Base-by-base conservation (phyloP, 306 rosid species). In the Gastrolobium bilobum region DNA sequence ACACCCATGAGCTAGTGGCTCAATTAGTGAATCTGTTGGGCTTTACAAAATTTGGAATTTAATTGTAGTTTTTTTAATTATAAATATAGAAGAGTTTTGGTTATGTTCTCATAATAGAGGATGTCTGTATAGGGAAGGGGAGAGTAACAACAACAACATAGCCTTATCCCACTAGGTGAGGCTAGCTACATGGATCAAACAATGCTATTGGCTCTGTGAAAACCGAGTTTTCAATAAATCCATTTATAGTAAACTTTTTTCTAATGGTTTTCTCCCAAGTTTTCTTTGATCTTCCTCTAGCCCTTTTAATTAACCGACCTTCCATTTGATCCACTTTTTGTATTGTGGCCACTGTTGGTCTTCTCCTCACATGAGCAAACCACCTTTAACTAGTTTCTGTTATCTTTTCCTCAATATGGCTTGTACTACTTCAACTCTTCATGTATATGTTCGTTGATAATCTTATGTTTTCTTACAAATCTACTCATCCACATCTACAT, bases 201-300 rank as follows among this genome's bases (percentile, higher is more conserved):
- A 35, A 52, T 34, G 2, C 10, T 9, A 26, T 34, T 70, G 15
- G 62, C 43, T 70, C 48, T 4, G 5, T 38, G 3, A 11, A 58
- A 29, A 30, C 78, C 37, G 58, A 30, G 14, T 43, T 73, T 42
- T 42, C 78, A 7, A 42, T 30, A 73, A 73, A 60, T 73, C 29
- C 44, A 57, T 42, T 10, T 72, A 29, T 10, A 26, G 42, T 56
- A 42, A 40, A 34, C 31, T 56, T 40, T 54, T 72, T 51, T 10
- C 52, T 54, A 38, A 53, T 38, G 11, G 29, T 39, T 37, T 53
- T 34, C 56, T 29, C 47, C 7, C 6, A 42, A 5, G 15, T 44
- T 4, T 5, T 31, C 2, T 47, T 68, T 47, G 31, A 46, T 31
- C n/a, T 54, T 29, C 15, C 37, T 26, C 54, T 4, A n/a, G 29